These are phyloP conservation scores for Sindora glabra DNA, from an alignment of 306 rosid genomes.

Conservation along the genomic window DNA sequence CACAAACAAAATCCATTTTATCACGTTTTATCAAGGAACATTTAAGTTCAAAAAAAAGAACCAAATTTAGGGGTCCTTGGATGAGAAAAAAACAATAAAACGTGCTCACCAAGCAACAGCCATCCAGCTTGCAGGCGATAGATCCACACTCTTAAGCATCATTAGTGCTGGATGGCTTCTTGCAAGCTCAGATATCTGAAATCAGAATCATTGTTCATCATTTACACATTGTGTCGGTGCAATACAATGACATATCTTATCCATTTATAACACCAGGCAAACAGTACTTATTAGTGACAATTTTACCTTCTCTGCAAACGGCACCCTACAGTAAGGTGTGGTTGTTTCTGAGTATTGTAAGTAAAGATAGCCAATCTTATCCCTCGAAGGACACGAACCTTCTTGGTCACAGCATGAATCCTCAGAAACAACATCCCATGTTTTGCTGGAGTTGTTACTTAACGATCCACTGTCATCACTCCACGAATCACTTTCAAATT, in stretches of 20 bases:
- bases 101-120: slow-evolving; percentile 75
- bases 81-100: background rate
- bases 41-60: too few species aligned
- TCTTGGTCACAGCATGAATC: slow-evolving; percentile 61
- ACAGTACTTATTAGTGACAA: too few species aligned
- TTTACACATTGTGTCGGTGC: background rate
- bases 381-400: slow-evolving; percentile 33
- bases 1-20: too few species aligned
- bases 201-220: background rate
- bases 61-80: too few species aligned
- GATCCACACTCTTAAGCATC: slow-evolving; percentile 65
- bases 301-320: slow-evolving; percentile 63
- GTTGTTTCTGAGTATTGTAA: slow-evolving; percentile 44
- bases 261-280: too few species aligned
- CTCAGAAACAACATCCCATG: slow-evolving; percentile 63
- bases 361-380: slow-evolving; percentile 53
- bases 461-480: slow-evolving; percentile 63
- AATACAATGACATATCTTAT: too few species aligned
- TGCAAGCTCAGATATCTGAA: slow-evolving; percentile 57
- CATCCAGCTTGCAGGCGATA: slow-evolving; percentile 93
- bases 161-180: slow-evolving; percentile 38
- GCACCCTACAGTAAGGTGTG: slow-evolving; percentile 62
- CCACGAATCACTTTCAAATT: slow-evolving; percentile 63
- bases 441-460: slow-evolving; percentile 63
- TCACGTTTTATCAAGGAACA: too few species aligned